Conservation (phyloP, 2,329 filamentous ascomycete species). For the Bipolaris cookei region DNA sequence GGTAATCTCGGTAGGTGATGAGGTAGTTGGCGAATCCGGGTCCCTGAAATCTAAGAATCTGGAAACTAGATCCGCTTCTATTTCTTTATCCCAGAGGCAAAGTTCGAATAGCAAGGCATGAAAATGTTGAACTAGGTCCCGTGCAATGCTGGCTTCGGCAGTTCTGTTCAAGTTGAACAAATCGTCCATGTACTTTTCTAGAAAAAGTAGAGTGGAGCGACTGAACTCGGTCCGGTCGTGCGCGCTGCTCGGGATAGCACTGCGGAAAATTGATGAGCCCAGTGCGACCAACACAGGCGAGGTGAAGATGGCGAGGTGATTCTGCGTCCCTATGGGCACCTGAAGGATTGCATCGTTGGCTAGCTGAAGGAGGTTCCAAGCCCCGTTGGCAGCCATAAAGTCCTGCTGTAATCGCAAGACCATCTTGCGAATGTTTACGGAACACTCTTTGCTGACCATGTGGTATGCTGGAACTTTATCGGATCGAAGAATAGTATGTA, state of each 20-base stretch:
- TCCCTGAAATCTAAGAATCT: constrained; percentile 34
- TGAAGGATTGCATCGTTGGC: constrained; percentile 31
- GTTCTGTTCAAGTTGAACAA: constrained; percentile 38
- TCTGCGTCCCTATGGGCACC: constrained; percentile 22
- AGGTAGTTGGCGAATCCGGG: constrained; percentile 31
- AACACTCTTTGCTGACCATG: constrained; percentile 39
- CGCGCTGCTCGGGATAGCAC: constrained; percentile 9
- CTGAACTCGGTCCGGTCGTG: constrained; percentile 30
- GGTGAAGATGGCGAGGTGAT: constrained; percentile 24
- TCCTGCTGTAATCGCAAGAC: constrained; percentile 25
- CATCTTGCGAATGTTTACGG: constrained; percentile 29
- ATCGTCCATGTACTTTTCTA: constrained; percentile 38
- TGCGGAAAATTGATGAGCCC: constrained; percentile 32
- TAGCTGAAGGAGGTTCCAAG: constrained; percentile 34
- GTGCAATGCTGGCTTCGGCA: constrained; percentile 32
- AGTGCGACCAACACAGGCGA: constrained; percentile 30
- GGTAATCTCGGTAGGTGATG: constrained; percentile 13
- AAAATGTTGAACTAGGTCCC: constrained; percentile 35
- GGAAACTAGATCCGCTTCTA: constrained; percentile 34
- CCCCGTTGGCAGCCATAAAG: constrained; percentile 36
- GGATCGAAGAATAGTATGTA: constrained; percentile 31
- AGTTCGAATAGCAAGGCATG: constrained; percentile 32
- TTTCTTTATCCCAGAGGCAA: constrained; percentile 35
- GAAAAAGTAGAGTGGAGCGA: constrained; percentile 31
- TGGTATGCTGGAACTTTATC: constrained; percentile 36